These are phyloP conservation scores for Lunasporangiospora selenospora DNA, from an alignment of 192 early-diverging fungal species.

Conservation along the genomic window DNA sequence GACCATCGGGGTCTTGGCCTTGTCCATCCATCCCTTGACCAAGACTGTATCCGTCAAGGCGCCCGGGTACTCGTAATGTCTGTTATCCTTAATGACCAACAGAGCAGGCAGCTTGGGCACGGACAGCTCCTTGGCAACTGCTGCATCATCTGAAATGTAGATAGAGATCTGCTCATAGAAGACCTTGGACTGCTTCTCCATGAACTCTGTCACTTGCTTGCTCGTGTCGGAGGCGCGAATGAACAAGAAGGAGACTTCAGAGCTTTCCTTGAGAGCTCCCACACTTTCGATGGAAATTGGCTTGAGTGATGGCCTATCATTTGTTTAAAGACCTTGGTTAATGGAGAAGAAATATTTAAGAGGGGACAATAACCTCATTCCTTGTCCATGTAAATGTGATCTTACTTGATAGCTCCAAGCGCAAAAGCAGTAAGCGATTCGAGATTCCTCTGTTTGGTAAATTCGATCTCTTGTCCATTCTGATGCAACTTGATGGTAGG, in stretches of 20 bases:
- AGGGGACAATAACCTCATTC: too few relatives aligned
- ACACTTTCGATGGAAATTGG: constrained; percentile 46
- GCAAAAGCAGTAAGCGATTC: constrained; percentile 23
- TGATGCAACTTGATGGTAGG: constrained; percentile 83
- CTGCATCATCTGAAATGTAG: constrained; percentile 46
- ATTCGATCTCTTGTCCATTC: constrained; percentile 11
- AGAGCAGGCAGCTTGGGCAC: constrained; percentile 53
- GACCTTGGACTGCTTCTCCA: constrained; percentile 22
- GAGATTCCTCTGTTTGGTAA: constrained; percentile 1
- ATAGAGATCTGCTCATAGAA: constrained; percentile 43
- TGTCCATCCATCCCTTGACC: constrained; percentile 66
- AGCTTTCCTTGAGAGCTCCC: constrained; percentile 39
- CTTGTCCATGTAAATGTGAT: not conserved
- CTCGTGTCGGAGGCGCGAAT: constrained; percentile 58
- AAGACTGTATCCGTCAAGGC: constrained; percentile 40
- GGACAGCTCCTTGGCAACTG: constrained; percentile 13
- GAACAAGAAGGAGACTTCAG: constrained; percentile 62
- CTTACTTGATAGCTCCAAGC: constrained; percentile 37
- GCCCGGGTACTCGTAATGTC: constrained; percentile 32
- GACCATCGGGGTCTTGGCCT: constrained; percentile 71
- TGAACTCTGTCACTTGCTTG: constrained; percentile 28
- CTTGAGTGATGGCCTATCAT: constrained; percentile 21
- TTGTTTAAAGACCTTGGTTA: too few relatives aligned
- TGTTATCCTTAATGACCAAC: constrained; percentile 68
- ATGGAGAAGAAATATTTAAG: too few relatives aligned